A percentile compares a stretch with the other conserved stretches of the same genome.
Evolutionary conservation across 75 land plant genomes (phyloP).

Genomic region (Selaginella tamariscina): DNA sequence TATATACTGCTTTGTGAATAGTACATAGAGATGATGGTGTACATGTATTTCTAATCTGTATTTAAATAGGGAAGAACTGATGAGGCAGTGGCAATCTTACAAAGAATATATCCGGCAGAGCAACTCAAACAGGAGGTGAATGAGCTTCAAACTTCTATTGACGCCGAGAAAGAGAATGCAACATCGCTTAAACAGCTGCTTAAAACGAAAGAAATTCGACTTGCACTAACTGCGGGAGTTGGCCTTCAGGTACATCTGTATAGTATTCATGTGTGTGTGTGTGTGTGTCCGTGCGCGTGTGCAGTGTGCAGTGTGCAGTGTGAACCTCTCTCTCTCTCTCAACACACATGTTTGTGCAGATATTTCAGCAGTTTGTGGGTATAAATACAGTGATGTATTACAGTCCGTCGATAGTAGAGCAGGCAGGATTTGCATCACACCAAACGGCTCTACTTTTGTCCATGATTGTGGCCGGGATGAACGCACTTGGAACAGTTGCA

Average conservation of each 20-base stretch:
- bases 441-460: constrained; percentile 60
- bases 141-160: constrained; percentile 38
- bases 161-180: constrained; percentile 34
- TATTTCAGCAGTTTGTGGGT: constrained; percentile 83
- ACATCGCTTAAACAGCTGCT: neutral
- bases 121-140: constrained; percentile 44
- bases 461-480: constrained; percentile 69
- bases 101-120: constrained; percentile 47
- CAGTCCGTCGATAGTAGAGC: constrained; percentile 85
- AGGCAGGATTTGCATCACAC: constrained; percentile 88
- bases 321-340: neutral
- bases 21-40: neutral
- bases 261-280: no score
- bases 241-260: constrained; percentile 30
- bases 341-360: constrained; percentile 26
- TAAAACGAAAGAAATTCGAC: constrained; percentile 13
- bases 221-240: constrained; percentile 34
- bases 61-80: constrained; percentile 31
- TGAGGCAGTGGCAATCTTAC: constrained; percentile 42
- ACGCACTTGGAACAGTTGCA: constrained; percentile 69
- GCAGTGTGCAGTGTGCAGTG: no score
- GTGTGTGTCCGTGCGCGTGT: no score
- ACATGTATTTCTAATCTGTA: neutral
- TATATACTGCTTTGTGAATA: no score
- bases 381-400: constrained; percentile 98